Evolutionary conservation across 192 early-diverging fungal genomes (phyloP).

Genomic region (Linnemannia hyalina): DNA sequence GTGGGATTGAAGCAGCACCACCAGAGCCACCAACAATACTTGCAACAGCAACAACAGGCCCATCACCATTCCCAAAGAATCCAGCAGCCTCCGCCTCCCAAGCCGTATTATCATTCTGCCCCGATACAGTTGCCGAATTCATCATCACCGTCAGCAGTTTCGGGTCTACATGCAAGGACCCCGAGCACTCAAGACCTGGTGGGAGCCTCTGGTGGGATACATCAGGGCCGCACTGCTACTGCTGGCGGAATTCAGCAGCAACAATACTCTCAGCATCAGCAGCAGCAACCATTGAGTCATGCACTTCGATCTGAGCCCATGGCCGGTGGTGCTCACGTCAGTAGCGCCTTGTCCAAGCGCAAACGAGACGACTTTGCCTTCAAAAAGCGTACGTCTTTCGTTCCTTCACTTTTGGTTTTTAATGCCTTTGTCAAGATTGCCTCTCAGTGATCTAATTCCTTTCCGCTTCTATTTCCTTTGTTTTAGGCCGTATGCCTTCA

Average conservation of each 20-base stretch:
- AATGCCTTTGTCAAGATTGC: neutral
- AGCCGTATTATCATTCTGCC: slow-evolving; percentile 29
- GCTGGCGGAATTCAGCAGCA: neutral
- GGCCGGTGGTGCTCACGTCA: neutral
- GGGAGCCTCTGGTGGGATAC: neutral
- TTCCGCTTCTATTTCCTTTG: neutral
- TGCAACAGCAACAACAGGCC: slow-evolving; percentile 29
- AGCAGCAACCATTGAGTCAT: neutral
- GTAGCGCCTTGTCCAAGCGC: slow-evolving; percentile 31
- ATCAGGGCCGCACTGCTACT: neutral
- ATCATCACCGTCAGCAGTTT: neutral
- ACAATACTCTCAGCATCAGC: neutral
- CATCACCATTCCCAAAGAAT: slow-evolving; percentile 24
- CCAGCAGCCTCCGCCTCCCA: slow-evolving; percentile 30
- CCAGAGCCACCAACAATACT: slow-evolving; percentile 22
- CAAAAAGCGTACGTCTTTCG: slow-evolving; percentile 26
- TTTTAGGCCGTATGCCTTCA: slow-evolving; percentile 33
- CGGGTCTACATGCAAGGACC: slow-evolving; percentile 20
- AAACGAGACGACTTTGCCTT: slow-evolving; percentile 43
- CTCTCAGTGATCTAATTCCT: neutral
- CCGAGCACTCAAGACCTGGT: slow-evolving; percentile 27
- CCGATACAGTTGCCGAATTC: slow-evolving; percentile 16
- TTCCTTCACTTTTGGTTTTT: neutral
- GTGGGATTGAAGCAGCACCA: slow-evolving; percentile 33
- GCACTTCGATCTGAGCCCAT: neutral